A percentile compares a stretch with the other conserved stretches of the same genome.
phyloP scores from a whole-genome alignment of 345 rosid genomes.

The Linum tenue region DNA sequence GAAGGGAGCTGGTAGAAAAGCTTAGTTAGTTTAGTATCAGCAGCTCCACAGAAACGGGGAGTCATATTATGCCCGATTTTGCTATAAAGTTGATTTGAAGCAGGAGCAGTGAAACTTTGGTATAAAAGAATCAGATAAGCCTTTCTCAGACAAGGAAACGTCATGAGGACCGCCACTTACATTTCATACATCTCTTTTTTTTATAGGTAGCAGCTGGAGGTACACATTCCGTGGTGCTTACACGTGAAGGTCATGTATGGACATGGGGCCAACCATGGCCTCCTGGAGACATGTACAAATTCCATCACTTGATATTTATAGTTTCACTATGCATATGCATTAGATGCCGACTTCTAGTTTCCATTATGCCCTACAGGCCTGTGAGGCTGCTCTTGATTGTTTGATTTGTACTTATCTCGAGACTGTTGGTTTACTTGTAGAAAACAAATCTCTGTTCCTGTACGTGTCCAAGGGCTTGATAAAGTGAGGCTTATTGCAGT shows the following conservation, averaged over 20 bases:
- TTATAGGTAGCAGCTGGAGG: constrained; percentile 97
- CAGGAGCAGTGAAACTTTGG: too few relatives aligned
- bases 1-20: too few relatives aligned
- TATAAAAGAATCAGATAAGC: too few relatives aligned
- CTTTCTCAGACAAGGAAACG: too few relatives aligned
- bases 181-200: neutral
- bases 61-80: too few relatives aligned
- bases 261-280: constrained; percentile 99
- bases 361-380: neutral
- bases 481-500: constrained; percentile 76
- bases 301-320: neutral
- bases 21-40: too few relatives aligned
- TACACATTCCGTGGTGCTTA: constrained; percentile 95
- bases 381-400: neutral
- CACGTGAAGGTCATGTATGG: constrained; percentile 89
- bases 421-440: constrained; percentile 30
- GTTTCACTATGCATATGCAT: neutral
- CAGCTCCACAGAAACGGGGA: too few relatives aligned
- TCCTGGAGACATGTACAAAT: constrained; percentile 91
- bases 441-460: constrained; percentile 94
- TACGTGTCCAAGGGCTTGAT: constrained; percentile 96
- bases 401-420: neutral
- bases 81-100: too few relatives aligned
- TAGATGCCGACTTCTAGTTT: neutral
- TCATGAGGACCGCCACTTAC: too few relatives aligned